phyloP scores from a whole-genome alignment of 2,329 filamentous ascomycete genomes.

The Botryotinia narcissicola region DNA sequence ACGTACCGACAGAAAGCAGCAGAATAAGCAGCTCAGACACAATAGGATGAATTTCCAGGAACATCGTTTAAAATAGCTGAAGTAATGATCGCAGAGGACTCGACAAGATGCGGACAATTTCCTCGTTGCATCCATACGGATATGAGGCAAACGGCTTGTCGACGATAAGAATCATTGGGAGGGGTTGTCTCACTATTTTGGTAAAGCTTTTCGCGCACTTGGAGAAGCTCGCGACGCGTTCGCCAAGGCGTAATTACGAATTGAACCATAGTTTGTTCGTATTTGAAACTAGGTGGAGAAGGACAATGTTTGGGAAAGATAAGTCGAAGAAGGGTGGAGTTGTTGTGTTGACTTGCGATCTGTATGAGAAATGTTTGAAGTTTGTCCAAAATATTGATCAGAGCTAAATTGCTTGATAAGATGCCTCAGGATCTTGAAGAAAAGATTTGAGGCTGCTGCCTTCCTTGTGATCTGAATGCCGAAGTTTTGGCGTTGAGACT shows the following conservation, averaged over 20 bases:
- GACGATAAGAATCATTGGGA: conserved; percentile 55
- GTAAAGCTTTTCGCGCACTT: conserved; percentile 65
- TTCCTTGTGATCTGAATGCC: background rate
- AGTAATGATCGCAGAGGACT: conserved; percentile 72
- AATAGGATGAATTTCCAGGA: conserved; percentile 45
- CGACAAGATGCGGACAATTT: conserved; percentile 74
- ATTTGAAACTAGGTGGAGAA: background rate
- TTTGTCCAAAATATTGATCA: background rate
- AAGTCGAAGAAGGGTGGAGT: background rate
- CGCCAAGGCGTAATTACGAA: conserved; percentile 76
- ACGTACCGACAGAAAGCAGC: conserved; percentile 70
- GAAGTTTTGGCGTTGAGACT: background rate
- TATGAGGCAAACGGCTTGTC: conserved; percentile 55
- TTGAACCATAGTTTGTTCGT: conserved; percentile 54
- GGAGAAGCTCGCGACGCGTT: conserved; percentile 61
- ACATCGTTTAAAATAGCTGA: conserved; percentile 66
- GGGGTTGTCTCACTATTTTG: conserved; percentile 37
- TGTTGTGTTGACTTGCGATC: background rate
- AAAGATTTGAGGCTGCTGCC: background rate
- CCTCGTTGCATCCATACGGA: conserved; percentile 70
- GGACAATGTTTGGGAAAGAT: background rate
- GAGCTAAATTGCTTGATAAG: background rate
- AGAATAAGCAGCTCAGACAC: conserved; percentile 67
- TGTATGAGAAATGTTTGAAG: conserved; percentile 5
- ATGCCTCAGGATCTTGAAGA: background rate